phyloP scores from a whole-genome alignment of 345 rosid species.

The Aquilaria sinensis region DNA sequence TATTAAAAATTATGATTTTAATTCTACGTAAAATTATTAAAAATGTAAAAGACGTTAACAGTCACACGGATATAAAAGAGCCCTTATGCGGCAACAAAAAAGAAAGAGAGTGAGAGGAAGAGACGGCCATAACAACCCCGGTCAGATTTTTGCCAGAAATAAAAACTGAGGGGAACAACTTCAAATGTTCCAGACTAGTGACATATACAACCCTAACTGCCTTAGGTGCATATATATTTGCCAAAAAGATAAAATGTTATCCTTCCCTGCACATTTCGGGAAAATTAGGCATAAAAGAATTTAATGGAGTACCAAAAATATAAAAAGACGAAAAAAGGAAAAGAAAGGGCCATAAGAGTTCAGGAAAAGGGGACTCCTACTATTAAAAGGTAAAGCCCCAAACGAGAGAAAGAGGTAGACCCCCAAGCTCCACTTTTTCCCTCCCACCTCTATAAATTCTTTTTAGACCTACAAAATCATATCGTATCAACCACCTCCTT shows the following conservation, averaged over 20 bases:
- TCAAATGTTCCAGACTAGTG: constrained; percentile 16
- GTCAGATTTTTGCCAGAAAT: neutral
- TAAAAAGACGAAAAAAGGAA: constrained; percentile 3
- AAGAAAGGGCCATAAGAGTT: neutral
- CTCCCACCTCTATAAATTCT: neutral
- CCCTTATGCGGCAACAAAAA: too few species aligned
- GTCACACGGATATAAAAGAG: too few species aligned
- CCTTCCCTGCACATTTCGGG: neutral
- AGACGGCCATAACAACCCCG: too few species aligned
- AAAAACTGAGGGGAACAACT: constrained; percentile 17
- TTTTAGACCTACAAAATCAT: constrained; percentile 10
- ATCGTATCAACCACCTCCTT: neutral
- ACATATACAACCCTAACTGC: constrained; percentile 21
- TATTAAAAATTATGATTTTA: too few species aligned
- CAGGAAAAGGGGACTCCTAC: constrained; percentile 6
- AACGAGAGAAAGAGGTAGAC: constrained; percentile 2
- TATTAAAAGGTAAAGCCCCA: constrained; percentile 1
- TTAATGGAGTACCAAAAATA: neutral
- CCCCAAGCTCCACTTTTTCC: neutral
- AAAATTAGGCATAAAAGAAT: too few species aligned
- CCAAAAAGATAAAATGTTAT: constrained; percentile 15
- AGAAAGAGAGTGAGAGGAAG: too few species aligned
- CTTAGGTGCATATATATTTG: constrained; percentile 21
- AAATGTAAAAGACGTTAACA: too few species aligned
- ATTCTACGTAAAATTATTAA: too few species aligned